phyloP scores from a whole-genome alignment of 2,329 filamentous ascomycete species.

The Erysiphe neolycopersici region DNA sequence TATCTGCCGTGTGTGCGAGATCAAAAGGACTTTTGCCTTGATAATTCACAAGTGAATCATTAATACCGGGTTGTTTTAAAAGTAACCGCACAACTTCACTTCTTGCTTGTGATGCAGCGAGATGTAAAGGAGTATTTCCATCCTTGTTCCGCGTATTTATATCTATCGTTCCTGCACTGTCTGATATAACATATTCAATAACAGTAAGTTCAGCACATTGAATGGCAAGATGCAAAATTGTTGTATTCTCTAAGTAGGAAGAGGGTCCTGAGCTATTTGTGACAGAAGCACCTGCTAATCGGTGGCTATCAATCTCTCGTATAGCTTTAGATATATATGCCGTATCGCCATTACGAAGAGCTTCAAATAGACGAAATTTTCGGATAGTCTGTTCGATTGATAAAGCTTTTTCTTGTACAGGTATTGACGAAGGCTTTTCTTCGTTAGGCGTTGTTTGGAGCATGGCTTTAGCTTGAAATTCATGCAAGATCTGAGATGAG shows the following conservation, averaged over 20 bases:
- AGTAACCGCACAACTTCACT: constrained; percentile 58
- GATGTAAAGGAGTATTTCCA: constrained; percentile 76
- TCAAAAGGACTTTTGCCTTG: constrained; percentile 70
- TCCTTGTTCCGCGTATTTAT: constrained; percentile 79
- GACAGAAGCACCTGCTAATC: constrained; percentile 20
- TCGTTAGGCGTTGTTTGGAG: constrained; percentile 18
- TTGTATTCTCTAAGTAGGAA: constrained; percentile 48
- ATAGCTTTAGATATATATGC: constrained; percentile 71
- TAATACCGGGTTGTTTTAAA: constrained; percentile 58
- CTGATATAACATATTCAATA: constrained; percentile 78
- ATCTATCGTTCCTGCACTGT: constrained; percentile 40
- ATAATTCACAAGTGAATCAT: constrained; percentile 66
- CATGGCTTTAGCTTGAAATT: constrained; percentile 2
- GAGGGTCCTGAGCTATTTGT: constrained; percentile 3
- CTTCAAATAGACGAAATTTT: constrained; percentile 85
- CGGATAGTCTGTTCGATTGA: constrained; percentile 80
- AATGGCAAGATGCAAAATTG: constrained; percentile 74
- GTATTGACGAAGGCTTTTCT: constrained; percentile 2
- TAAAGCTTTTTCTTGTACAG: constrained; percentile 11
- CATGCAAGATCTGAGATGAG: constrained; percentile 5
- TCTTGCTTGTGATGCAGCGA: constrained; percentile 64
- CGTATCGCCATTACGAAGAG: constrained; percentile 71
- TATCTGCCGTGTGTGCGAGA: constrained; percentile 71
- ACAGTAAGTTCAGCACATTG: constrained; percentile 86
- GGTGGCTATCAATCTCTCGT: constrained; percentile 24